Evolutionary conservation across 2,329 filamentous ascomycete species (phyloP).

Genomic region (Sporothrix luriei): DNA sequence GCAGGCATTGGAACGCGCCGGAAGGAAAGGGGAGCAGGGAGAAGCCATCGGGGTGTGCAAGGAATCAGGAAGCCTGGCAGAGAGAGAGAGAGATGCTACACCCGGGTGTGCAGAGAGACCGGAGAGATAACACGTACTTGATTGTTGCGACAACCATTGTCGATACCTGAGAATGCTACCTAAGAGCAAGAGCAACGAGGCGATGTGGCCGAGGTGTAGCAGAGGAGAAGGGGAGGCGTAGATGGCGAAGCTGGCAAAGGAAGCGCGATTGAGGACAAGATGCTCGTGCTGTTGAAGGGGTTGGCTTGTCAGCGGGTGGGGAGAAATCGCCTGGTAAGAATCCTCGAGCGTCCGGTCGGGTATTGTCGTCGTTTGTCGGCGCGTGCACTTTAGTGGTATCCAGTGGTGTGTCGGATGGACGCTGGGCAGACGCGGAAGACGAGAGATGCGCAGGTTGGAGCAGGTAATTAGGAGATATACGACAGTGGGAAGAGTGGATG

Average conservation of each 20-base stretch:
- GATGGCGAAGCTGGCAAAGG: conserved; percentile 19
- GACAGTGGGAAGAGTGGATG: conserved; percentile 18
- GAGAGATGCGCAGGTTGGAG: conserved; percentile 25
- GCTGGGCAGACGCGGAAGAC: conserved; percentile 19
- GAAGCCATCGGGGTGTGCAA: neutral
- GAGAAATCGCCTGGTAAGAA: neutral
- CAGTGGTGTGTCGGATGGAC: conserved; percentile 13
- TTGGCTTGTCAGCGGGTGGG: neutral
- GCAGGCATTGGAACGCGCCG: neutral
- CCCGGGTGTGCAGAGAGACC: neutral
- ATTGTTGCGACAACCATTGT: conserved; percentile 66
- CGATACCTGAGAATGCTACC: conserved; percentile 41
- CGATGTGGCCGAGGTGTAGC: neutral
- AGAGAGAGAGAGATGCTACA: conserved; percentile 2
- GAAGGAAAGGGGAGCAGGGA: neutral
- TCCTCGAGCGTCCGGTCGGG: conserved; percentile 9
- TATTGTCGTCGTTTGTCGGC: conserved; percentile 20
- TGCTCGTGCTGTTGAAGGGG: neutral
- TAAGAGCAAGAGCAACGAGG: neutral
- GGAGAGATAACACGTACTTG: conserved; percentile 54
- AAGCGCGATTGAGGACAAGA: neutral
- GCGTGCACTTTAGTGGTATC: conserved; percentile 22
- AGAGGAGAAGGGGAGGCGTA: neutral
- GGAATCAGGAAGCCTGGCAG: neutral
- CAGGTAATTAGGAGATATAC: conserved; percentile 22